phyloP scores from a whole-genome alignment of 129 eudicot species.

The Flaveria robusta region DNA sequence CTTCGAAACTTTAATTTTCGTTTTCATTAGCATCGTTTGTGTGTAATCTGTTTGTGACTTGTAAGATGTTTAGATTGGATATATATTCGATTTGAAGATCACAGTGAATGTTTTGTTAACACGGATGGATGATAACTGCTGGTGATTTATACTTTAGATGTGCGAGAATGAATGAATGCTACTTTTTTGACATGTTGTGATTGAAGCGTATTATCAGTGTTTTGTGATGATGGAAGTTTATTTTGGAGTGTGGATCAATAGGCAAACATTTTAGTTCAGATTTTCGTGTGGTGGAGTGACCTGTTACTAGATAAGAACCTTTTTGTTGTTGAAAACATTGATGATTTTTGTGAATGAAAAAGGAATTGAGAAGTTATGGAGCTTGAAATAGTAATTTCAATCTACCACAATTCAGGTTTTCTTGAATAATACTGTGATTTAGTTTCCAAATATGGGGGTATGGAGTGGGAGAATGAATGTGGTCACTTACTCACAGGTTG shows the following conservation, averaged over 20 bases:
- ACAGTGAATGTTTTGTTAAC: background rate
- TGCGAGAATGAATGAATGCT: background rate
- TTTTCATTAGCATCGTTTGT: background rate
- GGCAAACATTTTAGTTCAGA: background rate
- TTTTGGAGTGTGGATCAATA: background rate
- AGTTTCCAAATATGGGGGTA: background rate
- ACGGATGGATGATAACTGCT: background rate
- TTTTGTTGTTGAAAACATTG: constrained; percentile 4
- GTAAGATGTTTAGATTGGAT: background rate
- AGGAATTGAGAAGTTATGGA: background rate
- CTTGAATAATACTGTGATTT: background rate
- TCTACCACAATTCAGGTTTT: constrained; percentile 2
- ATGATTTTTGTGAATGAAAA: background rate
- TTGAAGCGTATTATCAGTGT: background rate
- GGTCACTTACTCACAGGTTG: background rate
- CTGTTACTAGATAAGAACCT: constrained; percentile 13
- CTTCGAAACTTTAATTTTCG: background rate
- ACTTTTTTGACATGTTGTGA: background rate
- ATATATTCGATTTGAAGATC: background rate
- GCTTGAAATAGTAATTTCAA: background rate
- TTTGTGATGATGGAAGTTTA: background rate
- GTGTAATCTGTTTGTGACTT: background rate
- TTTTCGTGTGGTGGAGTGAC: background rate
- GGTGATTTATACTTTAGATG: background rate
- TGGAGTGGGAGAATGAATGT: background rate